Base-by-base conservation (phyloP, 169 alveolate species). In the Blepharisma undulans region DNA sequence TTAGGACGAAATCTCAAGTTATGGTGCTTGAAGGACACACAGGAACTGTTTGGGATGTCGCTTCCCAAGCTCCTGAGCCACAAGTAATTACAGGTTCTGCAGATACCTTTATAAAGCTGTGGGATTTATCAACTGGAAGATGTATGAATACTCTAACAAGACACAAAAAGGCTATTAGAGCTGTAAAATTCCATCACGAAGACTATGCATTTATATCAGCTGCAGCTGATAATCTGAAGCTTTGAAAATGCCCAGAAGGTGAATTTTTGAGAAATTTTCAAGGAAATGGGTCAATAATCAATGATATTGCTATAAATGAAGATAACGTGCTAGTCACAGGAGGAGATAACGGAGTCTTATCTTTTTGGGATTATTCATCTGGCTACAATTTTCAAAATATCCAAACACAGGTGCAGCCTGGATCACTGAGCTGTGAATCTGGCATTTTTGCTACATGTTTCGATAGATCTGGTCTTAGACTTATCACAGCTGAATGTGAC, bases 401-500 rank as follows among this genome's bases (percentile, higher is more conserved):
- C 48, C 92, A 97, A 88, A 94, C 96, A 33, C 94, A 97, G 72
- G 98, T 98, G 25, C 99, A 99, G 90, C 99, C 99, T 22, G 99
- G 99, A 22, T 98, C 99, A 12, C 93, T 99, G 77, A 98, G 97
- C 48, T 97, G 99, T 90, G 99, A 99, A 94, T 98, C 98, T 91
- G 99, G 99, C 21, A 98, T 99, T 16, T 98, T 98, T 92, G 97
- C 98, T 76, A 91, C 98, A 93, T 96, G 96, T 29, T 98, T 99
- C 91, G 99, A 99, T 94, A 96, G 96, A 93, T 97, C 99, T 90
- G 99, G 97, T 89, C 96, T 98, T 66, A 98, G 99, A 89, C 92
- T 99, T 82, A 96, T 99, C 61, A 99, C 99, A 27, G 99, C 99
- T 18, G 99, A 99, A 90, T 99, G 99, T 84, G 99, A 99, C 95